Evolutionary conservation across 1,284 basidiomycete genomes (phyloP).

Genomic region (Tylopilus sp.): DNA sequence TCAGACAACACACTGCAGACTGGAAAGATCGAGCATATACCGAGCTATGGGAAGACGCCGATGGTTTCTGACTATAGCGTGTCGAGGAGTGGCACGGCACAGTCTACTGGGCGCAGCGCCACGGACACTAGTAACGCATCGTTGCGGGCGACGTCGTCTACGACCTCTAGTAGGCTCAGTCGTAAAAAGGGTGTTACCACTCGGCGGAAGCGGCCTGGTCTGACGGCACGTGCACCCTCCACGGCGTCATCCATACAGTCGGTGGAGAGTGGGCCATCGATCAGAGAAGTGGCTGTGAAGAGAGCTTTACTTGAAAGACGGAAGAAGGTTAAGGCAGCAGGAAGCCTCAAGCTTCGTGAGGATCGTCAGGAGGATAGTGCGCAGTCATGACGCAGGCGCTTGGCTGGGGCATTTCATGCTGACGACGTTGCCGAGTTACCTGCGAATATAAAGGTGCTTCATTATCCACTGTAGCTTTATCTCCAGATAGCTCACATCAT

Average conservation of each 20-base stretch:
- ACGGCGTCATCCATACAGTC: slow-evolving; percentile 46
- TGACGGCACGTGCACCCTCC: slow-evolving; percentile 38
- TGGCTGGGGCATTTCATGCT: too few species aligned
- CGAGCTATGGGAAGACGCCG: slow-evolving; percentile 2
- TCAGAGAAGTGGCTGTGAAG: slow-evolving; percentile 49
- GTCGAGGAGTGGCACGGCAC: slow-evolving; percentile 25
- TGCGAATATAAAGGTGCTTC: too few species aligned
- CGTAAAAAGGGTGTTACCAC: slow-evolving; percentile 33
- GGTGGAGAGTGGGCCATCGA: slow-evolving; percentile 40
- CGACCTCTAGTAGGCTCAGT: slow-evolving; percentile 25
- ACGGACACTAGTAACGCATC: slow-evolving; percentile 1
- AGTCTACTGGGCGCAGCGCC: slow-evolving; percentile 18
- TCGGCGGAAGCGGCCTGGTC: slow-evolving; percentile 38
- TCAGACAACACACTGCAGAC: slow-evolving; percentile 5
- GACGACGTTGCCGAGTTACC: too few species aligned
- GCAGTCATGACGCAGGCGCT: background rate
- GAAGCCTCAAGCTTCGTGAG: slow-evolving; percentile 8
- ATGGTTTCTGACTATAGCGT: slow-evolving; percentile 6
- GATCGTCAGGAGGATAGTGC: slow-evolving; percentile 3
- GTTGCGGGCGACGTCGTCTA: slow-evolving; percentile 10
- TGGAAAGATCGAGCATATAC: background rate
- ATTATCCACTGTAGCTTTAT: too few species aligned
- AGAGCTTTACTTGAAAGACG: slow-evolving; percentile 49
- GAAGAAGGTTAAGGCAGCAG: slow-evolving; percentile 30
- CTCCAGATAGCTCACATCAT: background rate